Evolutionary conservation across 352 stramenopile genomes (phyloP).

Genomic region (Globisporangium irregulare): DNA sequence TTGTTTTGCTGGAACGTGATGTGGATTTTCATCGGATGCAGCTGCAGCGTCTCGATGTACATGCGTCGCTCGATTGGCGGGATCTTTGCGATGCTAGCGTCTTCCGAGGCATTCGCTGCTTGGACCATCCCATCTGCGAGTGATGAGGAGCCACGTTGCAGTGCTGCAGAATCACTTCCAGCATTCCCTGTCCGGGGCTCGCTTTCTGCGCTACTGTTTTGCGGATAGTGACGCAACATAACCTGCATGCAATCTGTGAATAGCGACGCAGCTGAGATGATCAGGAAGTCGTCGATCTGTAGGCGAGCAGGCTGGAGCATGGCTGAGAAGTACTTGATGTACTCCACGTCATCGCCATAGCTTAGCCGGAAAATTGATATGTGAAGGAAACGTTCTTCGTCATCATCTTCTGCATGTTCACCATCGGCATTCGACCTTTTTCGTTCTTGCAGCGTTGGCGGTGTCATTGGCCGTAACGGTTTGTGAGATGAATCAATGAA

Average conservation of each 20-base stretch:
- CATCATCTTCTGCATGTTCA: constrained; percentile 12
- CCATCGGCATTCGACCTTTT: constrained; percentile 18
- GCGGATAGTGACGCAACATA: constrained; percentile 33
- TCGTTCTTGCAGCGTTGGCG: constrained; percentile 15
- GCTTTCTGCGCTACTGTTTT: neutral
- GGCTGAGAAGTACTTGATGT: constrained; percentile 84
- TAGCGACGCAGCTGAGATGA: constrained; percentile 43
- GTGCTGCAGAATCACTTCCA: neutral
- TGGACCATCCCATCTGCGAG: neutral
- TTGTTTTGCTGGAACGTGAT: constrained; percentile 76
- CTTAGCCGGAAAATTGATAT: constrained; percentile 72
- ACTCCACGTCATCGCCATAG: constrained; percentile 83
- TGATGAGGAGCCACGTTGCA: neutral
- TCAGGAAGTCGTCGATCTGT: constrained; percentile 61
- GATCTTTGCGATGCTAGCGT: constrained; percentile 19
- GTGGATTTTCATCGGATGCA: constrained; percentile 78
- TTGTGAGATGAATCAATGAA: constrained; percentile 23
- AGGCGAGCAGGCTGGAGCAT: constrained; percentile 73
- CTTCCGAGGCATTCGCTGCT: neutral
- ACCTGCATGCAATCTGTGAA: constrained; percentile 45
- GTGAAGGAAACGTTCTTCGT: constrained; percentile 60
- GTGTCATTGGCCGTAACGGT: constrained; percentile 9
- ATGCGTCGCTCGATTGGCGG: constrained; percentile 54
- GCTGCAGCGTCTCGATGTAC: constrained; percentile 83
- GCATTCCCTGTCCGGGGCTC: neutral